A percentile compares a stretch with the other conserved stretches of the same genome.
Conservation (phyloP, 192 early-diverging fungal species). For the Paraglomus brasilianum region DNA sequence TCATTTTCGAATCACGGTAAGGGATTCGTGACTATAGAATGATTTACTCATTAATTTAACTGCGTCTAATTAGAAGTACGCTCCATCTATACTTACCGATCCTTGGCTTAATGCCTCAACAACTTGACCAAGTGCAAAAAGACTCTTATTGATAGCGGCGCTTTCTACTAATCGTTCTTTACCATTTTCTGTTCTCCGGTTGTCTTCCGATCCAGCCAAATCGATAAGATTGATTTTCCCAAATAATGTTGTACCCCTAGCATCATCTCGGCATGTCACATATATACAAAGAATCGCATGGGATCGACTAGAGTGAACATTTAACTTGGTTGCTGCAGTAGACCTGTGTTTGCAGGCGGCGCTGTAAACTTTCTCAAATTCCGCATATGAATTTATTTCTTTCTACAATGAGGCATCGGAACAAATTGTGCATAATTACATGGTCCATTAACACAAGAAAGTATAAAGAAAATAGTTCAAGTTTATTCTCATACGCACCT, state of each 20-base stretch:
- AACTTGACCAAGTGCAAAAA: slow-evolving; percentile 67
- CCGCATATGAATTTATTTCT: slow-evolving; percentile 45
- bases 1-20: slow-evolving; percentile 70
- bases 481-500: slow-evolving; percentile 32
- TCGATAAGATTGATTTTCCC: slow-evolving; percentile 63
- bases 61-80: too few species aligned
- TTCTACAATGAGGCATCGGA: slow-evolving; percentile 15
- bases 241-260: slow-evolving; percentile 37
- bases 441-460: not conserved
- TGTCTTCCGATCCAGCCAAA: slow-evolving; percentile 68
- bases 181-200: slow-evolving; percentile 60
- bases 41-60: not conserved
- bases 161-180: slow-evolving; percentile 61
- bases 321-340: slow-evolving; percentile 64
- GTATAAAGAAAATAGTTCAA: not conserved
- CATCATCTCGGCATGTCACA: slow-evolving; percentile 40
- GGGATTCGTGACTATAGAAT: slow-evolving; percentile 43
- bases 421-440: not conserved
- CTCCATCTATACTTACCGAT: slow-evolving; percentile 25
- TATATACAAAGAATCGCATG: slow-evolving; percentile 61
- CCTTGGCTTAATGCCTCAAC: slow-evolving; percentile 63
- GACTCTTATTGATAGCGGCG: slow-evolving; percentile 62
- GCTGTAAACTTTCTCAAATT: slow-evolving; percentile 48
- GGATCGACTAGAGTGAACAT: slow-evolving; percentile 60
- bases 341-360: slow-evolving; percentile 55